Evolutionary conservation across 441 rosid species (phyloP).

Genomic region (Arabidopsis lyrata): DNA sequence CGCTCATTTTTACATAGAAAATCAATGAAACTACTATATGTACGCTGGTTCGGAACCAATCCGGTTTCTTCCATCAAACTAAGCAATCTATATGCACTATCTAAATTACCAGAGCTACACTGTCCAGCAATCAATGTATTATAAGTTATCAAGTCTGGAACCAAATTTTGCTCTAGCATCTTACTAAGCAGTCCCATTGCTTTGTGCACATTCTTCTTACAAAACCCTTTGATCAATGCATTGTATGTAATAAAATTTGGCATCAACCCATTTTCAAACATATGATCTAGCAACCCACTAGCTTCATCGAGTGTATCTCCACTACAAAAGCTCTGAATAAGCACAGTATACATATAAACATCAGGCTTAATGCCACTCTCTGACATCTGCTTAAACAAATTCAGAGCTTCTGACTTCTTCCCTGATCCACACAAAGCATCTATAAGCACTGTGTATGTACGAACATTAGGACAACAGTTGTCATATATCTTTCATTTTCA

Average conservation of each 20-base stretch:
- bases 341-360: neutral
- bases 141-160: neutral
- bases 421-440: neutral
- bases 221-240: conserved; percentile 1
- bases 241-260: neutral
- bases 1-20: neutral
- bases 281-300: neutral
- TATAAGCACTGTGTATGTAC: neutral
- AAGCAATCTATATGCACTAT: conserved; percentile 4
- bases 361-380: neutral
- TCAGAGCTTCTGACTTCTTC: neutral
- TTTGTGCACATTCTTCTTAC: conserved; percentile 5
- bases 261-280: neutral
- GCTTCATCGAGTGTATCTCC: neutral
- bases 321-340: neutral
- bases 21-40: neutral
- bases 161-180: neutral
- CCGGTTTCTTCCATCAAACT: neutral
- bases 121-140: neutral
- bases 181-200: neutral
- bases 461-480: neutral
- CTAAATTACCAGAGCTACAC: neutral
- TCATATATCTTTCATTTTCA: neutral
- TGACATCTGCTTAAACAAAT: neutral
- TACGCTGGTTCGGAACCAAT: neutral